Conservation (phyloP, 495 filamentous ascomycete species). For the Penicillium manginii region DNA sequence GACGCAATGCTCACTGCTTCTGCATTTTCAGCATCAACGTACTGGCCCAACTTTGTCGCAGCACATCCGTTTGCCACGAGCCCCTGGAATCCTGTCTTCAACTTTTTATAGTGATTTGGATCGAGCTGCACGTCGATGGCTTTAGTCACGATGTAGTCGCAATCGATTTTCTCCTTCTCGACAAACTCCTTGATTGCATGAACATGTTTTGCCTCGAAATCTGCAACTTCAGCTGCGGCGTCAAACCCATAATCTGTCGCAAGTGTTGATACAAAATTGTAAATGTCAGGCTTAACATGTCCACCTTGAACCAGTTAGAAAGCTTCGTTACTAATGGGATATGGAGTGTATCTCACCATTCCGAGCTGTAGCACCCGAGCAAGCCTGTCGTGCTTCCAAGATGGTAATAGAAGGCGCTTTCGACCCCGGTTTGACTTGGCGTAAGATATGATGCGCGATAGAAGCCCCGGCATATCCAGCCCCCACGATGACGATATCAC, state of each 20-base stretch:
- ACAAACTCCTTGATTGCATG: constrained; percentile 29
- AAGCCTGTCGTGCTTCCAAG: constrained; percentile 81
- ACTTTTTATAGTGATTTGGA: constrained; percentile 19
- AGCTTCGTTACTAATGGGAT: neutral
- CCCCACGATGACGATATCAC: constrained; percentile 72
- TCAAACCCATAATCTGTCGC: constrained; percentile 34
- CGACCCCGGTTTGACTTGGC: constrained; percentile 43
- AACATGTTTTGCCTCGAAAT: constrained; percentile 38
- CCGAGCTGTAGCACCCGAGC: constrained; percentile 79
- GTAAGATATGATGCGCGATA: constrained; percentile 62
- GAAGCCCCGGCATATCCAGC: constrained; percentile 73
- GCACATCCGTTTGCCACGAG: constrained; percentile 25
- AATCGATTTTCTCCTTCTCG: constrained; percentile 36
- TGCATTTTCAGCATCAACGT: constrained; percentile 20
- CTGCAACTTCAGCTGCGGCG: constrained; percentile 37
- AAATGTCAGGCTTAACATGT: constrained; percentile 43
- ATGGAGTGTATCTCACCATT: constrained; percentile 31
- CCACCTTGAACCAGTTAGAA: constrained; percentile 24
- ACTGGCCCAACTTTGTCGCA: constrained; percentile 20
- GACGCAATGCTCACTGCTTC: constrained; percentile 18
- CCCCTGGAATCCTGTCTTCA: constrained; percentile 28
- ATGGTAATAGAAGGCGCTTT: constrained; percentile 58
- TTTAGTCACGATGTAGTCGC: constrained; percentile 34
- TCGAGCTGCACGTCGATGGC: constrained; percentile 35
- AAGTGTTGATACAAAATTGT: constrained; percentile 28